A percentile compares a stretch with the other conserved stretches of the same genome.
phyloP scores from a whole-genome alignment of 192 early-diverging fungal genomes.

The Piromyces finnis region DNA sequence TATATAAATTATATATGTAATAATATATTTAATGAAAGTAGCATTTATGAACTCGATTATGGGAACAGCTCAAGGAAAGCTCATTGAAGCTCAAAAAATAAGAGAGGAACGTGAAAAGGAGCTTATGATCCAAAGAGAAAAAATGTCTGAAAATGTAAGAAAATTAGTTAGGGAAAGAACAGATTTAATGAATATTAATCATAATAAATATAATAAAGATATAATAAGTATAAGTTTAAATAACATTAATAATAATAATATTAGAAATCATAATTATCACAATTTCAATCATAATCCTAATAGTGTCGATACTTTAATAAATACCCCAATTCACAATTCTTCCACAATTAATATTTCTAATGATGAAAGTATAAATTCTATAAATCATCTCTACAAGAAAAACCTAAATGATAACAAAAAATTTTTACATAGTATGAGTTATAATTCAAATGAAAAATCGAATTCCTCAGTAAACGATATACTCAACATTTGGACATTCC shows the following conservation, averaged over 20 bases:
- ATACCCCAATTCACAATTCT: background rate
- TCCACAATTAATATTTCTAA: background rate
- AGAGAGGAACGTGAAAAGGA: background rate
- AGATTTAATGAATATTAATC: background rate
- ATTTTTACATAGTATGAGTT: background rate
- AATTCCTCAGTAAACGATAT: background rate
- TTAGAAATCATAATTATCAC: background rate
- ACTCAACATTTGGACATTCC: background rate
- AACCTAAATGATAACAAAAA: background rate
- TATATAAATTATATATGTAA: too few species aligned
- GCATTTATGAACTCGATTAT: background rate
- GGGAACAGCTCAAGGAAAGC: background rate
- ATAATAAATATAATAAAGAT: background rate
- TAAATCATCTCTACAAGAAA: background rate
- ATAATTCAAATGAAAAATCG: background rate
- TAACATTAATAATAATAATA: background rate
- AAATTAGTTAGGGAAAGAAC: background rate
- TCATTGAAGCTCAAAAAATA: background rate
- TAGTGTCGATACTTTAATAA: background rate
- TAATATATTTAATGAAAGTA: background rate
- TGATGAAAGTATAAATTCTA: background rate
- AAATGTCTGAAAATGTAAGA: background rate
- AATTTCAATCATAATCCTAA: background rate
- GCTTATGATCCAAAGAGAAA: background rate
- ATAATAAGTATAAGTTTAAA: background rate